Conservation (phyloP, 139 green algal genomes). For the Tetradesmus lagerheimii region DNA sequence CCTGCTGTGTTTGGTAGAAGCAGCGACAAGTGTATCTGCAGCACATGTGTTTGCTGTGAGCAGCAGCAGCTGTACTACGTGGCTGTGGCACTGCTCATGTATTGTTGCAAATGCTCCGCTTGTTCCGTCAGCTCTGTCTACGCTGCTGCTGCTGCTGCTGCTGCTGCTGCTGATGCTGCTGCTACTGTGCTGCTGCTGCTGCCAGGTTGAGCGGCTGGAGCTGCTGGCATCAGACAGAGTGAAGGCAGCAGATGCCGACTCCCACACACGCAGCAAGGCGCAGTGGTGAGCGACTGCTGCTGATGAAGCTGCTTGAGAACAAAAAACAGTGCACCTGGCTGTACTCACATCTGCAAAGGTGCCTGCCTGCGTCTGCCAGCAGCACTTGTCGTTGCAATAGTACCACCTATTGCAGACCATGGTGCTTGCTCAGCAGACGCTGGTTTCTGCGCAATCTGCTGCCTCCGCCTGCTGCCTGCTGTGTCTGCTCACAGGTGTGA, state of each 20-base stretch:
- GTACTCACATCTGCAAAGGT: not conserved
- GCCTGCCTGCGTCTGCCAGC: no score
- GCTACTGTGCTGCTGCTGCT: slow-evolving; percentile 6
- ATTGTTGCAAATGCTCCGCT: no score
- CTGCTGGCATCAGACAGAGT: slow-evolving; percentile 16
- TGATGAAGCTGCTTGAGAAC: not conserved
- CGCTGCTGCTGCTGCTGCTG: not conserved
- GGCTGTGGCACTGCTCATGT: no score
- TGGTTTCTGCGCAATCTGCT: no score
- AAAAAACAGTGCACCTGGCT: not conserved
- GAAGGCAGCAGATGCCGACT: slow-evolving; percentile 22
- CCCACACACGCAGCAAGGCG: not conserved
- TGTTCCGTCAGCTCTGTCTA: not conserved
- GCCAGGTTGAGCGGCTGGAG: slow-evolving; percentile 20
- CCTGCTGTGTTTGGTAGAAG: no score
- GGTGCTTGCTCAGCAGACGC: no score
- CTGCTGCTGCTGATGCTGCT: not conserved
- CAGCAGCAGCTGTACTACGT: not conserved
- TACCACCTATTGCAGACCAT: no score
- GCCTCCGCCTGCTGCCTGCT: not conserved
- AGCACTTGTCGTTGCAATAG: no score
- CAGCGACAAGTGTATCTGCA: no score
- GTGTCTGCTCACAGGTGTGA: slow-evolving; percentile 4
- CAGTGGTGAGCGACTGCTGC: slow-evolving; percentile 27
- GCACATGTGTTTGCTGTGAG: not conserved